Evolutionary conservation across 176 grass and related monocot species (phyloP).

Genomic region (Calamus simplicifolius): DNA sequence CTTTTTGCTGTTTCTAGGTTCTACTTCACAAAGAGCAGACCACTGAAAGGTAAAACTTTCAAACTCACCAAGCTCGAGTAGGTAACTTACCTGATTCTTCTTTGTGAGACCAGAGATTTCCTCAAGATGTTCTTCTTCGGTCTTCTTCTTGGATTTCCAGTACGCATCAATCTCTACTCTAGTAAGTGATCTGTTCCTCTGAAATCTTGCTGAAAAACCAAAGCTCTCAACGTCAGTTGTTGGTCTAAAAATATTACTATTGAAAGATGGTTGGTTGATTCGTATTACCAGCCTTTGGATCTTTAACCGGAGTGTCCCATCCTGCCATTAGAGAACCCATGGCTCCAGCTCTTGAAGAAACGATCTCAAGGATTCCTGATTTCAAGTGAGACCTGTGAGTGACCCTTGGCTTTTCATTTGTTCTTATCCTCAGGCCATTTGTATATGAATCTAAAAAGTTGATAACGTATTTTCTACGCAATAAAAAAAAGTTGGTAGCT

Average conservation of each 20-base stretch:
- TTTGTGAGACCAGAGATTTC: not conserved
- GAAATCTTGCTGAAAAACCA: slow-evolving; percentile 3
- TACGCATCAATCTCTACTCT: slow-evolving; percentile 21
- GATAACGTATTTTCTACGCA: no score
- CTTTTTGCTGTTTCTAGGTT: not conserved
- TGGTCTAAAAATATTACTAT: not conserved
- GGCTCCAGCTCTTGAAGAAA: not conserved
- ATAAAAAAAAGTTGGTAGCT: no score
- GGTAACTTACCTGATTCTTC: slow-evolving; percentile 5
- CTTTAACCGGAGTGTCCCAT: slow-evolving; percentile 14
- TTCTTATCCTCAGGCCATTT: no score
- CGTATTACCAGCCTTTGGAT: slow-evolving; percentile 11
- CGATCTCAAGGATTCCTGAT: no score
- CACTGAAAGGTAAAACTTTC: no score
- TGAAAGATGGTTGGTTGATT: not conserved
- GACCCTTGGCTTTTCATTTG: no score
- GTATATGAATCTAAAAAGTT: no score
- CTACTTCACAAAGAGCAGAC: no score
- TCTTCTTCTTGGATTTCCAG: slow-evolving; percentile 20
- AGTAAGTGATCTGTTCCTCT: slow-evolving; percentile 23
- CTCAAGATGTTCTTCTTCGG: not conserved
- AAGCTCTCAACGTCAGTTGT: not conserved
- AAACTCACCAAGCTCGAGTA: not conserved
- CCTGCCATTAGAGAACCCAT: slow-evolving; percentile 30
- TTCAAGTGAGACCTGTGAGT: no score